Evolutionary conservation across 2,329 filamentous ascomycete species (phyloP).

Genomic region (Aureobasidium sp.): DNA sequence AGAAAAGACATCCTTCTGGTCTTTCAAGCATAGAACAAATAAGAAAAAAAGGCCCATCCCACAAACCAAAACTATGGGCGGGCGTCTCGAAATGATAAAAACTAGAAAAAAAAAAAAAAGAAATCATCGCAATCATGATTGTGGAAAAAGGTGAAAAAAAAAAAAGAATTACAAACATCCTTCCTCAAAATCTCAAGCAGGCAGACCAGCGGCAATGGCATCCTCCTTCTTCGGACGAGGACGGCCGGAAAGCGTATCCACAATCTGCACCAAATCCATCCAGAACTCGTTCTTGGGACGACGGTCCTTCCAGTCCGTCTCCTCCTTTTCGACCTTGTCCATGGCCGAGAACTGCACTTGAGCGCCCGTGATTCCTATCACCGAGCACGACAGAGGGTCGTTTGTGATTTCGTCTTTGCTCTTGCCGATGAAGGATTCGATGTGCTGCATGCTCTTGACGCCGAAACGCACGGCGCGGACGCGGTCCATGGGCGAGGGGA

Average conservation of each 20-base stretch:
- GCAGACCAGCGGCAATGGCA: constrained; percentile 4
- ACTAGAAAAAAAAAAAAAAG: not conserved
- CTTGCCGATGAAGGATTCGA: constrained; percentile 68
- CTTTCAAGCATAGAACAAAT: no score
- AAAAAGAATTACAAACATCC: not conserved
- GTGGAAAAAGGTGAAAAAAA: not conserved
- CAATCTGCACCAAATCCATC: constrained; percentile 70
- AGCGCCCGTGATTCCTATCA: constrained; percentile 90
- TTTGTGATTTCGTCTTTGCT: constrained; percentile 60
- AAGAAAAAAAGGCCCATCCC: no score
- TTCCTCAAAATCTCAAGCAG: constrained; percentile 5
- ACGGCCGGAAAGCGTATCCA: constrained; percentile 76
- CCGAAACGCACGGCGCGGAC: constrained; percentile 85
- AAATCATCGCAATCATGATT: constrained; percentile 15
- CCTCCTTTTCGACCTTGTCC: constrained; percentile 69
- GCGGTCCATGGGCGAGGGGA: constrained; percentile 91
- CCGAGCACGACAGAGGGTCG: constrained; percentile 65
- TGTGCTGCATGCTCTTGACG: constrained; percentile 87
- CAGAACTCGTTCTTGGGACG: constrained; percentile 81
- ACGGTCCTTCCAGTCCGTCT: constrained; percentile 90
- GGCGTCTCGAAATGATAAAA: not conserved
- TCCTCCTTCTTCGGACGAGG: constrained; percentile 21
- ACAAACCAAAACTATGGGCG: not conserved
- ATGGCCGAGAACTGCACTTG: constrained; percentile 82
- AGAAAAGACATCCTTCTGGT: no score